Percentiles rank a stretch among this genome's conserved stretches.
phyloP scores from a whole-genome alignment of 2,329 filamentous ascomycete genomes.

The Botrytis byssoidea region DNA sequence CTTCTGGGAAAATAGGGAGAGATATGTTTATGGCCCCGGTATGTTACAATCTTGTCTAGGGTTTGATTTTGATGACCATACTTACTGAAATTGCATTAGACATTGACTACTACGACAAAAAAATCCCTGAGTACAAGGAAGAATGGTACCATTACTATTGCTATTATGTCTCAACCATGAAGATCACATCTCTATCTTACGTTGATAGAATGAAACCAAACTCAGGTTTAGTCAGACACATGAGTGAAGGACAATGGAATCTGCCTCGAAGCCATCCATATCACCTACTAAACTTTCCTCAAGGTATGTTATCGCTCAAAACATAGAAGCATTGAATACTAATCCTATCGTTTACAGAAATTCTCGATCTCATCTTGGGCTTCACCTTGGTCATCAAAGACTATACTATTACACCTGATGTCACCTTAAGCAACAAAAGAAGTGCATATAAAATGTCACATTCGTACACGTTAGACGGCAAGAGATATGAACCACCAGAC shows the following conservation, averaged over 20 bases:
- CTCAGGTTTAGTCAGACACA: neutral
- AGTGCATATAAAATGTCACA: neutral
- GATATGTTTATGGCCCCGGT: neutral
- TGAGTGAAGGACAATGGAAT: neutral
- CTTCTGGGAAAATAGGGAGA: neutral
- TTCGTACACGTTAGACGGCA: neutral
- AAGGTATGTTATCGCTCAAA: neutral
- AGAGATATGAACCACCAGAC: neutral
- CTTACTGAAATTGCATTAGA: neutral
- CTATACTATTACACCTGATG: neutral
- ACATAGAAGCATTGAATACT: neutral
- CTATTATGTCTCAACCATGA: neutral
- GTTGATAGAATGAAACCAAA: neutral
- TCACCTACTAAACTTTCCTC: neutral
- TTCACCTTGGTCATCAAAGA: neutral
- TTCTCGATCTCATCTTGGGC: neutral
- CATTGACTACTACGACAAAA: neutral
- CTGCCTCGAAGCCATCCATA: neutral
- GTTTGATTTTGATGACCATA: too few relatives aligned
- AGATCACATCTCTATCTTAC: neutral
- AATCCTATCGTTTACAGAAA: neutral
- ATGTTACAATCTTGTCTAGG: neutral
- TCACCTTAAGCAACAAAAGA: neutral
- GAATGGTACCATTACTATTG: accelerated
- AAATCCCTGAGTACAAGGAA: neutral